Evolutionary conservation across 768 basidiomycete genomes (phyloP).

Genomic region (Ramaria sp.): DNA sequence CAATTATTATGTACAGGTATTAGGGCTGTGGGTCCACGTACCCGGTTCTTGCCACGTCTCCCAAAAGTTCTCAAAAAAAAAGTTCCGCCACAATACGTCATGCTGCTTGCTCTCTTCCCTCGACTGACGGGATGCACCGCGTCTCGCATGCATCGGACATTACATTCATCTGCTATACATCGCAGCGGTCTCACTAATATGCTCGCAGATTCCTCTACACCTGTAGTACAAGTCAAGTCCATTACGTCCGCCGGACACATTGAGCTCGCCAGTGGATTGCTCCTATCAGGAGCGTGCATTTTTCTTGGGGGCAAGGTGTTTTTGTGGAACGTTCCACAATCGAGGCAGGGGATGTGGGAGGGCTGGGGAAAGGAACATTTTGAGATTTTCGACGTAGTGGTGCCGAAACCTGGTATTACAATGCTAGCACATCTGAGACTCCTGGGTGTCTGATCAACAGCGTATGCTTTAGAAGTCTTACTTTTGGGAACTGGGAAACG

Average conservation of each 20-base stretch:
- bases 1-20: no score
- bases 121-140: not conserved
- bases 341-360: constrained; percentile 32
- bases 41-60: not conserved
- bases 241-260: constrained; percentile 49
- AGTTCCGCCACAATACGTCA: not conserved
- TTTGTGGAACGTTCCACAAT: constrained; percentile 73
- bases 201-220: constrained; percentile 56
- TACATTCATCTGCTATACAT: not conserved
- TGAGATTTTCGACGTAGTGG: constrained; percentile 67
- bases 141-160: not conserved
- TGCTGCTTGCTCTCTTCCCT: not conserved
- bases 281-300: constrained; percentile 67
- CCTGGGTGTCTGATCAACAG: not conserved
- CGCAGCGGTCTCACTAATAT: constrained; percentile 46
- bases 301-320: constrained; percentile 82
- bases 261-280: constrained; percentile 64
- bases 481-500: constrained; percentile 78
- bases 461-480: constrained; percentile 57
- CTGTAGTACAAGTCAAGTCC: constrained; percentile 60
- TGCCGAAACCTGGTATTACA: constrained; percentile 70
- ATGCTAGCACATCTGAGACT: not conserved
- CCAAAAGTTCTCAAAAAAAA: not conserved
- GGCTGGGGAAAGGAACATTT: constrained; percentile 71
- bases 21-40: not conserved